phyloP scores from a whole-genome alignment of 2,329 filamentous ascomycete genomes.

The Trichothecium roseum region DNA sequence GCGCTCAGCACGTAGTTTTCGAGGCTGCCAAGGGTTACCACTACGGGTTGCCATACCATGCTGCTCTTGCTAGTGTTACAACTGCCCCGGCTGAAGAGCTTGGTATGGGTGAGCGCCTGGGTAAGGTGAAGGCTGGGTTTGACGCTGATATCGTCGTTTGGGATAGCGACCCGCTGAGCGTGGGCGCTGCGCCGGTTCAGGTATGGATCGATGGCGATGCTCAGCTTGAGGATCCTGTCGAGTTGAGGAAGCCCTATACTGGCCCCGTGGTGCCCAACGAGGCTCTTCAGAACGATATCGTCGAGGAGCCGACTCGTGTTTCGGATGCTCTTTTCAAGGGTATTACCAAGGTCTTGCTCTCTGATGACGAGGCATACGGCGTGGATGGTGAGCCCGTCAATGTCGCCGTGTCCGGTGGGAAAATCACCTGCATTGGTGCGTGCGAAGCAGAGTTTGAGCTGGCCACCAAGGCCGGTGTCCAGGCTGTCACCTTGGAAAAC shows the following conservation, averaged over 20 bases:
- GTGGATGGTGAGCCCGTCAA: slow-evolving; percentile 27
- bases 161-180: slow-evolving; percentile 51
- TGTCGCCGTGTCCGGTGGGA: slow-evolving; percentile 42
- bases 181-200: slow-evolving; percentile 48
- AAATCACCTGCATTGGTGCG: slow-evolving; percentile 43
- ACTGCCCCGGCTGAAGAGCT: slow-evolving; percentile 47
- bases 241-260: slow-evolving; percentile 38
- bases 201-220: slow-evolving; percentile 53
- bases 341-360: slow-evolving; percentile 39
- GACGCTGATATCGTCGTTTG: slow-evolving; percentile 48
- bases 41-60: slow-evolving; percentile 51
- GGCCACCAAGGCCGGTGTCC: slow-evolving; percentile 20
- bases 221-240: slow-evolving; percentile 41
- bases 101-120: slow-evolving; percentile 45
- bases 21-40: slow-evolving; percentile 51
- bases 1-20: slow-evolving; percentile 59
- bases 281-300: slow-evolving; percentile 19
- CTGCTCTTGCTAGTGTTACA: slow-evolving; percentile 46
- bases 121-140: slow-evolving; percentile 45
- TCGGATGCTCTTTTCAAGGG: slow-evolving; percentile 45
- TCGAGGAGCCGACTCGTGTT: slow-evolving; percentile 27
- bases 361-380: slow-evolving; percentile 24
- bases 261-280: slow-evolving; percentile 27
- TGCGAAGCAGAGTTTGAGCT: slow-evolving; percentile 35
- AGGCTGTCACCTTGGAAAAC: slow-evolving; percentile 38